Conservation (phyloP, 2,329 filamentous ascomycete species). For the Gaeumannomyces sp. region DNA sequence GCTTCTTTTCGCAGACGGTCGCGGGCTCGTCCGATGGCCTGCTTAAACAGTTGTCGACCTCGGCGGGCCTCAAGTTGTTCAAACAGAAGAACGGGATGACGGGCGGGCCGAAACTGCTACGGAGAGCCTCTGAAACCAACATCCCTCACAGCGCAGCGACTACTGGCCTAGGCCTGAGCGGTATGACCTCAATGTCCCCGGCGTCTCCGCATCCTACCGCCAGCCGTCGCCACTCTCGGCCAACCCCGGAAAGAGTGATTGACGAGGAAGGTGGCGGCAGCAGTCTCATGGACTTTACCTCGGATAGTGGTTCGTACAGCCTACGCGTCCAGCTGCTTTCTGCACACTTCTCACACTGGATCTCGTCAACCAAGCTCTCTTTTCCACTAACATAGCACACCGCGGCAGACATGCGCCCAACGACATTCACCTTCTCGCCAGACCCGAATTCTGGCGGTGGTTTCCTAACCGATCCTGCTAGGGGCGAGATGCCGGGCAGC, state of each 20-base stretch:
- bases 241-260: conserved; percentile 51
- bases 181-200: conserved; percentile 63
- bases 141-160: conserved; percentile 61
- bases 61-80: conserved; percentile 88
- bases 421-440: conserved; percentile 69
- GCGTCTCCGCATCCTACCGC: conserved; percentile 54
- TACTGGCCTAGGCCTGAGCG: conserved; percentile 34
- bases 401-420: conserved; percentile 63
- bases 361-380: conserved; percentile 51
- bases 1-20: conserved; percentile 56
- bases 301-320: conserved; percentile 44
- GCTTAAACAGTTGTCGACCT: conserved; percentile 16
- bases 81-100: conserved; percentile 74
- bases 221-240: conserved; percentile 66
- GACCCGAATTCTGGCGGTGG: conserved; percentile 58
- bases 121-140: conserved; percentile 60
- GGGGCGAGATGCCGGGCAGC: conserved; percentile 29
- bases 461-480: conserved; percentile 44
- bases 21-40: neutral
- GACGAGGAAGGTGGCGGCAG: conserved; percentile 55
- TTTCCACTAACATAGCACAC: conserved; percentile 60
- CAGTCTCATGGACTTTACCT: conserved; percentile 53
- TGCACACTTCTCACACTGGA: too few species aligned
- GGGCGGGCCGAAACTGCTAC: conserved; percentile 36
- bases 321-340: conserved; percentile 45